Conservation (phyloP, 2,329 filamentous ascomycete genomes). For the Polytolypa hystricis region DNA sequence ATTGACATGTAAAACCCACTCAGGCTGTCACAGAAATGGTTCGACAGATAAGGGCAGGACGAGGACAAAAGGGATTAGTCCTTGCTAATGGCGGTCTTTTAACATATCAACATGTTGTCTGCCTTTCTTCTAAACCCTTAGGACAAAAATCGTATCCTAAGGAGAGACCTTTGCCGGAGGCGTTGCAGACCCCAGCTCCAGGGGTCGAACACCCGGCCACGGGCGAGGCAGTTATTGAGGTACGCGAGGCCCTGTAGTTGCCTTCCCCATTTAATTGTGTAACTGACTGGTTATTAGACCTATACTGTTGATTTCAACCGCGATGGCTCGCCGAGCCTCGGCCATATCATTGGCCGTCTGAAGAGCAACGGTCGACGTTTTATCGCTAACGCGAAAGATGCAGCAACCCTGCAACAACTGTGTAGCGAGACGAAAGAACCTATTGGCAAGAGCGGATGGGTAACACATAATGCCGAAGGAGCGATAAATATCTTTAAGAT, state of each 20-base stretch:
- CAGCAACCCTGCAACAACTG: slow-evolving; percentile 36
- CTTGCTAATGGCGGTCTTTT: slow-evolving; percentile 55
- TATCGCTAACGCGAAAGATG: slow-evolving; percentile 47
- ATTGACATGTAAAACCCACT: background rate
- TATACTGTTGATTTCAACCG: slow-evolving; percentile 50
- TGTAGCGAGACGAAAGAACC: slow-evolving; percentile 35
- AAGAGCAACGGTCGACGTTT: slow-evolving; percentile 39
- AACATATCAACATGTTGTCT: slow-evolving; percentile 54
- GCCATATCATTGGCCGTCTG: slow-evolving; percentile 44
- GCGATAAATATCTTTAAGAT: background rate
- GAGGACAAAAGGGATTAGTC: slow-evolving; percentile 43
- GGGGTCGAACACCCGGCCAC: slow-evolving; percentile 33
- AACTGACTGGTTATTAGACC: slow-evolving; percentile 35
- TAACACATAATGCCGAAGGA: slow-evolving; percentile 17
- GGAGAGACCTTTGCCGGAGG: slow-evolving; percentile 35
- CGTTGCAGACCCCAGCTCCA: slow-evolving; percentile 31
- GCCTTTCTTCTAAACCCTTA: slow-evolving; percentile 41
- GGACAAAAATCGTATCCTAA: slow-evolving; percentile 36
- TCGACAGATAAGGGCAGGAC: slow-evolving; percentile 39
- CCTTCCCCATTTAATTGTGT: background rate
- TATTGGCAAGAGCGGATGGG: slow-evolving; percentile 39
- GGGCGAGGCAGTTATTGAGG: slow-evolving; percentile 44
- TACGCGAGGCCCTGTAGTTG: slow-evolving; percentile 17
- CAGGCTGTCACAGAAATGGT: slow-evolving; percentile 46
- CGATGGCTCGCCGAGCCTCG: slow-evolving; percentile 37